A percentile compares a stretch with the other conserved stretches of the same genome.
Conservation (phyloP, 176 grass and related monocot species). For the Carex pumila region DNA sequence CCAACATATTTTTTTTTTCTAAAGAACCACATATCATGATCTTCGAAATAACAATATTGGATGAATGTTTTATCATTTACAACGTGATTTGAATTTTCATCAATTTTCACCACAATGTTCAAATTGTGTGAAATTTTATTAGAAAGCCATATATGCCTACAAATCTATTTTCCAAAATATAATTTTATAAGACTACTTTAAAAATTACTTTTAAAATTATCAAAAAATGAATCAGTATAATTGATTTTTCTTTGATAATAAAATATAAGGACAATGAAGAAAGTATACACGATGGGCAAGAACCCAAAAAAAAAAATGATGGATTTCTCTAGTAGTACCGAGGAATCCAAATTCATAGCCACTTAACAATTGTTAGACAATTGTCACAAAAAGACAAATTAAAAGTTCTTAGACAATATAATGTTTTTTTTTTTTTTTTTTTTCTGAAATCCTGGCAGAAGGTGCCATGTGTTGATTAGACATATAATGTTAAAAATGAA, state of each 20-base stretch:
- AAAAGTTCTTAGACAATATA: neutral
- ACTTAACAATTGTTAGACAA: neutral
- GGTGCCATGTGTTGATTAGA: neutral
- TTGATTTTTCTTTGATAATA: neutral
- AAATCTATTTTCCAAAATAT: too few species aligned
- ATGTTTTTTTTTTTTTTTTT: too few species aligned
- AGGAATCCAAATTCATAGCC: neutral
- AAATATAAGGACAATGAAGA: neutral
- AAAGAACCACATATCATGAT: neutral
- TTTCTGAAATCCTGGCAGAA: too few species aligned
- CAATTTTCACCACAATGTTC: neutral
- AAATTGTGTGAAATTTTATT: neutral
- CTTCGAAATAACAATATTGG: neutral
- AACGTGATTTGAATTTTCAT: neutral
- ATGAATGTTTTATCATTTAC: neutral
- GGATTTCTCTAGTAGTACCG: neutral
- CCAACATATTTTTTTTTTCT: too few species aligned
- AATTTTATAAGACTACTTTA: too few species aligned
- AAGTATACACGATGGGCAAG: neutral
- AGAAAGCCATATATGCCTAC: neutral
- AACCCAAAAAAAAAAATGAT: too few species aligned
- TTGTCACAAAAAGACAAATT: neutral
- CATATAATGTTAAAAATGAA: neutral
- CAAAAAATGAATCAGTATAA: neutral
- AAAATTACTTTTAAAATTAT: neutral